phyloP scores from a whole-genome alignment of 2,329 filamentous ascomycete species.

The Xylaria hypoxylon region DNA sequence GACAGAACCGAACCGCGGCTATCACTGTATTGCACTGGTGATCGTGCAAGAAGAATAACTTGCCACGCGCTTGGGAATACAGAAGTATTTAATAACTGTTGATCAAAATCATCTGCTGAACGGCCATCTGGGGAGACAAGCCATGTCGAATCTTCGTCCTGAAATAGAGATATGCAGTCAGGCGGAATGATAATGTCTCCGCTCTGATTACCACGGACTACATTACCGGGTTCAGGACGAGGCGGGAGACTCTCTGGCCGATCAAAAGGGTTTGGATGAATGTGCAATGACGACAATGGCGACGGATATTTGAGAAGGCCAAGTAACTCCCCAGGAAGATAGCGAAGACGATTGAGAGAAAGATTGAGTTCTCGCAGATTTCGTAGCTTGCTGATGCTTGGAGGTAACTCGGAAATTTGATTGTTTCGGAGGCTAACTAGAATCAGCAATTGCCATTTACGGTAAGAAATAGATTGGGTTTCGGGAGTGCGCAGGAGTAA shows the following conservation, averaged over 20 bases:
- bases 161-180: neutral
- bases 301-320: constrained; percentile 61
- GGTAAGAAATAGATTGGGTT: no score
- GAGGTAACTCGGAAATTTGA: constrained; percentile 69
- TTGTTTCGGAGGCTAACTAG: constrained; percentile 70
- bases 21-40: constrained; percentile 50
- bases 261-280: constrained; percentile 74
- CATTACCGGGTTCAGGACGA: constrained; percentile 9
- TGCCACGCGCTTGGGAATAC: constrained; percentile 37
- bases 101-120: constrained; percentile 11
- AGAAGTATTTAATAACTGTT: neutral
- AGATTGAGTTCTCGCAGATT: constrained; percentile 74
- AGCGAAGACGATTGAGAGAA: constrained; percentile 70
- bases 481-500: no score
- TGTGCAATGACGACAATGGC: constrained; percentile 63
- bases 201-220: neutral
- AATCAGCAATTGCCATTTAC: no score
- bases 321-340: constrained; percentile 72
- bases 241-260: constrained; percentile 50
- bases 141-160: neutral
- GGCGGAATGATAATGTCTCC: neutral
- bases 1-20: constrained; percentile 48
- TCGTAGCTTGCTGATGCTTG: constrained; percentile 66
- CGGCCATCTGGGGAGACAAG: constrained; percentile 12
- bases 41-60: constrained; percentile 42